These are phyloP conservation scores for Cladosporium sp. DNA, from an alignment of 2,329 filamentous ascomycete species.

Conservation along the genomic window DNA sequence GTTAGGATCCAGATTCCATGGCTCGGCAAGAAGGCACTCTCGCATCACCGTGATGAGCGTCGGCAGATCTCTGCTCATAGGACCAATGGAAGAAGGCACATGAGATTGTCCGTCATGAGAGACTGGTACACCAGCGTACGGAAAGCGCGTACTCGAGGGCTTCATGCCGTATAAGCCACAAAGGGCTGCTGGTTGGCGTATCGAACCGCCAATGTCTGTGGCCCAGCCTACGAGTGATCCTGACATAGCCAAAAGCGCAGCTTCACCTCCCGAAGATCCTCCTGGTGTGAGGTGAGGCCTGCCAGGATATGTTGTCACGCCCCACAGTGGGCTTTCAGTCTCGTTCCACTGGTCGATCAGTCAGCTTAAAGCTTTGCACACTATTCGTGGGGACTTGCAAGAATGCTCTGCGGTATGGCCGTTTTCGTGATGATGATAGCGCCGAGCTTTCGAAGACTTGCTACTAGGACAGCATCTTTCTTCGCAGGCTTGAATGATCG, in stretches of 20 bases:
- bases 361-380: constrained; percentile 33
- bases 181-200: constrained; percentile 52
- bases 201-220: constrained; percentile 54
- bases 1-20: constrained; percentile 45
- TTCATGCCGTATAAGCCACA: constrained; percentile 53
- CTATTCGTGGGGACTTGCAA: not conserved
- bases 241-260: constrained; percentile 45
- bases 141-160: constrained; percentile 56
- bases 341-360: constrained; percentile 49
- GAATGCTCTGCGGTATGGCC: constrained; percentile 39
- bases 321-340: constrained; percentile 55
- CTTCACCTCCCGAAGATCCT: constrained; percentile 59
- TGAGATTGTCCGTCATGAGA: constrained; percentile 65
- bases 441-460: constrained; percentile 51
- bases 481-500: constrained; percentile 51
- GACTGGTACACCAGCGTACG: constrained; percentile 59
- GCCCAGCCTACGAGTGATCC: constrained; percentile 48
- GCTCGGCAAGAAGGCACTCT: constrained; percentile 46
- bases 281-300: constrained; percentile 54
- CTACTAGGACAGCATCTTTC: constrained; percentile 52
- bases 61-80: constrained; percentile 54
- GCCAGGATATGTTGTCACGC: constrained; percentile 35
- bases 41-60: constrained; percentile 34
- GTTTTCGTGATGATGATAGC: constrained; percentile 57
- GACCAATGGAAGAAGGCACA: constrained; percentile 61